Percentiles rank a stretch among this genome's conserved stretches.
Conservation (phyloP, 768 basidiomycete genomes). For the Podaxis sp. region DNA sequence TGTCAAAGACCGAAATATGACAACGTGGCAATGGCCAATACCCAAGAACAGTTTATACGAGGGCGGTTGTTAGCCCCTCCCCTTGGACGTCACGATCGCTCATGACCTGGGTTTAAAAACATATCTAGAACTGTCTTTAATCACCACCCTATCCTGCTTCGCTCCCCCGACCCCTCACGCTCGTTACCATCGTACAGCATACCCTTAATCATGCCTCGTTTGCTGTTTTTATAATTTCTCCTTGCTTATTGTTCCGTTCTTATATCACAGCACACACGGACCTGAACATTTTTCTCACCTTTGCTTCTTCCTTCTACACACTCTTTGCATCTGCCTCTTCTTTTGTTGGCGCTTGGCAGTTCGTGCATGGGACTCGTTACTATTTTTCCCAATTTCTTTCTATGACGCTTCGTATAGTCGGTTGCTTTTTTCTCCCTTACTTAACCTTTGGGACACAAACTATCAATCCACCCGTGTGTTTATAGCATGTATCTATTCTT, state of each 20-base stretch:
- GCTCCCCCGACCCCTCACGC: neutral
- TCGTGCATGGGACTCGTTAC: neutral
- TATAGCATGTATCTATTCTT: slow-evolving; percentile 8
- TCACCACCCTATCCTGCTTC: neutral
- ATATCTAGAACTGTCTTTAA: slow-evolving; percentile 2
- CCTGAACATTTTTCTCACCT: neutral
- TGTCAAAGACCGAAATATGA: slow-evolving; percentile 39
- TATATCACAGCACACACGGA: neutral
- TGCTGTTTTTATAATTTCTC: neutral
- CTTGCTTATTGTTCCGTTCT: neutral
- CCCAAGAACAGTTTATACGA: slow-evolving; percentile 32
- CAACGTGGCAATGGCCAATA: slow-evolving; percentile 39
- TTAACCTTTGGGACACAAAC: neutral
- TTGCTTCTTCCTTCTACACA: neutral
- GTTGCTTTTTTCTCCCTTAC: neutral
- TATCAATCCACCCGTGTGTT: neutral
- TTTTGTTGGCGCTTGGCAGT: neutral
- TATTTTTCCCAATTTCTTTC: neutral
- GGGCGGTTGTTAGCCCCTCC: slow-evolving; percentile 1
- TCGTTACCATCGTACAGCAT: neutral
- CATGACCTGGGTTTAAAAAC: neutral
- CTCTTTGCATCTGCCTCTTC: neutral
- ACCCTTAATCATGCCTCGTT: neutral
- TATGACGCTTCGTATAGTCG: neutral
- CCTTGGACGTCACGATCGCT: neutral